A percentile compares a stretch with the other conserved stretches of the same genome.
phyloP scores from a whole-genome alignment of 1,284 basidiomycete species.

The Marasmius tenuissimus region DNA sequence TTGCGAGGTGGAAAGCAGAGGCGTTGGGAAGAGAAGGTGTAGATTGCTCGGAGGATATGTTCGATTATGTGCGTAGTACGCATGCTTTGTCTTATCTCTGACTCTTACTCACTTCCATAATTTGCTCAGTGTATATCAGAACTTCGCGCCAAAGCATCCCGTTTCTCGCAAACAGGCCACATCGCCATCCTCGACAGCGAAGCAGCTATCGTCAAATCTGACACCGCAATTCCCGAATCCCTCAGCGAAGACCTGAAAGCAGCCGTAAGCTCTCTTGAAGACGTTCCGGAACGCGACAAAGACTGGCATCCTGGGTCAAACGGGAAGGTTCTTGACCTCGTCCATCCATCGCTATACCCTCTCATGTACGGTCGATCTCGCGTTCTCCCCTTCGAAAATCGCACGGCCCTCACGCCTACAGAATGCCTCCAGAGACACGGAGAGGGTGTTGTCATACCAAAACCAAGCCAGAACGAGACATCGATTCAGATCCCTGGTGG shows the following conservation, averaged over 20 bases:
- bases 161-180: not conserved
- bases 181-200: not conserved
- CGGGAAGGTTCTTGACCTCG: slow-evolving; percentile 41
- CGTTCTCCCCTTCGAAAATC: not conserved
- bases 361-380: slow-evolving; percentile 31
- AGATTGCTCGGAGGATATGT: not conserved
- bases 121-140: not conserved
- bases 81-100: not conserved
- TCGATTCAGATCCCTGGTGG: not conserved
- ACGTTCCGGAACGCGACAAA: slow-evolving; percentile 34
- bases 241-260: not conserved
- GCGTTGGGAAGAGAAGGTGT: not conserved
- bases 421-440: not conserved
- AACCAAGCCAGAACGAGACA: not conserved
- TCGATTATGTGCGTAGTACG: not conserved
- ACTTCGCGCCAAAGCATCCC: not conserved
- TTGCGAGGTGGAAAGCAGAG: not conserved
- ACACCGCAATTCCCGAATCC: not conserved
- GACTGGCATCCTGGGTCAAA: slow-evolving; percentile 51
- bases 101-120: not conserved
- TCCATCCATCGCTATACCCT: slow-evolving; percentile 42
- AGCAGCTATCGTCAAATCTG: not conserved
- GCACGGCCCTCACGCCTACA: not conserved
- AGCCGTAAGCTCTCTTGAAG: slow-evolving; percentile 32
- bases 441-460: not conserved